phyloP scores from a whole-genome alignment of 495 filamentous ascomycete genomes.

The Podospora conica region DNA sequence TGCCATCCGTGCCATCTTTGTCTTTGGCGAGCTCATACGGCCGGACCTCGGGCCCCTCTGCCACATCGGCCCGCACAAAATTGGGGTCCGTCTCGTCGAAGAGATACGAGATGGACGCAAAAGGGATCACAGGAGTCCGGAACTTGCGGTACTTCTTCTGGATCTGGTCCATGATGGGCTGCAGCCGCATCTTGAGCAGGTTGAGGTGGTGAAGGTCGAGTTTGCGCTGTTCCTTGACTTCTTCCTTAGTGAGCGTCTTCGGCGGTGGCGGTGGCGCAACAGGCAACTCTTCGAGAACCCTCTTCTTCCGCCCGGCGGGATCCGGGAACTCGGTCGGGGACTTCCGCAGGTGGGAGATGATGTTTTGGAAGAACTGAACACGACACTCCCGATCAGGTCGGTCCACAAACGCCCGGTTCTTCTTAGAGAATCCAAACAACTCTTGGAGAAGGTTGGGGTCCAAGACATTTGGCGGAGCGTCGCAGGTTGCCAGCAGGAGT shows the following conservation, averaged over 20 bases:
- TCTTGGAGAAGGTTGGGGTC: slow-evolving; percentile 56
- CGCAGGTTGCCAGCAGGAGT: slow-evolving; percentile 74
- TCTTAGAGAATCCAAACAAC: slow-evolving; percentile 77
- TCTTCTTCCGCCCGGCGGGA: slow-evolving; percentile 73
- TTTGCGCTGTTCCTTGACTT: slow-evolving; percentile 72
- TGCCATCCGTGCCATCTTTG: slow-evolving; percentile 62
- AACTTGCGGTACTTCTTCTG: slow-evolving; percentile 80
- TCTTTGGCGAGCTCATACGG: slow-evolving; percentile 73
- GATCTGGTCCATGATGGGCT: slow-evolving; percentile 93
- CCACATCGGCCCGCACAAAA: slow-evolving; percentile 69
- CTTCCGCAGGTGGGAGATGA: slow-evolving; percentile 68
- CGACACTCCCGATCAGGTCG: slow-evolving; percentile 60
- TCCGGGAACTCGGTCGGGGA: slow-evolving; percentile 81
- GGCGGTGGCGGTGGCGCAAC: slow-evolving; percentile 65
- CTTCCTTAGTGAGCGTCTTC: slow-evolving; percentile 60
- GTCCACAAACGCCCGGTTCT: slow-evolving; percentile 62
- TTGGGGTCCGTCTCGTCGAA: slow-evolving; percentile 78
- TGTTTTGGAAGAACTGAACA: slow-evolving; percentile 65
- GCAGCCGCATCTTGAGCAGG: slow-evolving; percentile 75
- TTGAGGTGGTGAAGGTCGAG: slow-evolving; percentile 76
- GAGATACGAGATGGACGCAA: slow-evolving; percentile 66
- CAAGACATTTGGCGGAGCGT: slow-evolving; percentile 52
- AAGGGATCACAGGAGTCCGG: slow-evolving; percentile 68
- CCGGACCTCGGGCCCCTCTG: slow-evolving; percentile 49
- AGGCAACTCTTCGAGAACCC: slow-evolving; percentile 68